Evolutionary conservation across 306 rosid species (phyloP), one percentile per base, ranked within the genome.

Genomic region (Mucuna pruriens): DNA sequence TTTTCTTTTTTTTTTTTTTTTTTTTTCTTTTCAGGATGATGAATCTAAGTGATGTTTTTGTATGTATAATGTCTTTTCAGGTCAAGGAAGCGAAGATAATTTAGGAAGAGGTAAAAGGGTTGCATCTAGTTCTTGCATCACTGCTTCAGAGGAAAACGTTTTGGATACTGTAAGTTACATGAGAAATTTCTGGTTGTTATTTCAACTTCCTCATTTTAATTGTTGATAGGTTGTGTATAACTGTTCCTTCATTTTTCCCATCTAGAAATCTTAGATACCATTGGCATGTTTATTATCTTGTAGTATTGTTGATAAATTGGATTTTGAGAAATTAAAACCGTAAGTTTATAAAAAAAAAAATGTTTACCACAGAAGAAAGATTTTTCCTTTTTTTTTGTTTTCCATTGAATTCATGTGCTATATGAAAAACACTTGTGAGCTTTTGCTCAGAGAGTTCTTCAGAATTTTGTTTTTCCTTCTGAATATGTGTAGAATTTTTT

Each of bases 71-170:
- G 45, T 69, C 0, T 19, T 77, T 51, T 55, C 61, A 90, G 93
- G 86, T 66, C 46, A 54, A 61, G 84, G 82, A 0, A 81, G 11
- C 69, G 92, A 86, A 51, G 81, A 11, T 79, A 82, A 75, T 64
- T 75, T 25, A 26, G 67, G 15, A 36, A 62, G 80, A 66, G 84
- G 72, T 79, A 36, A n/a, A 40, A 86, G 58, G 70, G 46, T 44
- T 61, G 55, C 84, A 60, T 78, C 91, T 75, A 78, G 69, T 78
- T 79, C 84, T 75, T 69, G 82, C 89, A 77, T 67, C 82, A 58
- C 13, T 62, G 71, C 62, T 79, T 49, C 86, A 7, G 88, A 82
- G 60, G 79, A 87, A 71, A 76, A 77, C 33, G 55, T 42, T 72
- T 26, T 58, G 65, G 79, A 80, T 9, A 19, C 4, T 16, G 90